Conservation (phyloP, 2,329 filamentous ascomycete genomes). For the Colletotrichum gigasporum region DNA sequence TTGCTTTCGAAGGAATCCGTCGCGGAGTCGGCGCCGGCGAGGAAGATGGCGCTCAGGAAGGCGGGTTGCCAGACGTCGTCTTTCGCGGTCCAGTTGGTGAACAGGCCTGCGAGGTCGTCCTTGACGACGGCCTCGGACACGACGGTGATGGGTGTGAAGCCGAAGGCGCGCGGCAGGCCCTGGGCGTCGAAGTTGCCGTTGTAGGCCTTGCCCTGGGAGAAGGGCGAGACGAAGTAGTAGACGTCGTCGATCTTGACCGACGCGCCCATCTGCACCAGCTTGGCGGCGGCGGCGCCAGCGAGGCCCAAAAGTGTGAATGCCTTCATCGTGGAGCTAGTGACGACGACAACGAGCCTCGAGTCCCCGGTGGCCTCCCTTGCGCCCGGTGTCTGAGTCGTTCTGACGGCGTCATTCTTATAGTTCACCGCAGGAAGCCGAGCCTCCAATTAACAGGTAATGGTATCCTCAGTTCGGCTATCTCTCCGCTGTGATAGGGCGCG, state of each 20-base stretch:
- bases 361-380: too few species aligned
- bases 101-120: conserved; percentile 35
- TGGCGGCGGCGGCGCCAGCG: conserved; percentile 29
- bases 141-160: conserved; percentile 46
- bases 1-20: conserved; percentile 25
- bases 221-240: conserved; percentile 46
- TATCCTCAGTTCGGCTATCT: not conserved
- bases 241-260: conserved; percentile 42
- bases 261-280: conserved; percentile 41
- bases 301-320: conserved; percentile 24
- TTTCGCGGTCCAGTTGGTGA: conserved; percentile 41
- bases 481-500: not conserved
- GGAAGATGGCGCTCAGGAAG: conserved; percentile 36
- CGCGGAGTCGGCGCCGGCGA: conserved; percentile 27
- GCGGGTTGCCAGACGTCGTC: conserved; percentile 41
- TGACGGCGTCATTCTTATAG: conserved; percentile 12
- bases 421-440: not conserved
- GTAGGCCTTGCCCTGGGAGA: conserved; percentile 38
- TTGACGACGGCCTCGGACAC: conserved; percentile 36
- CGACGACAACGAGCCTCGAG: not conserved
- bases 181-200: conserved; percentile 26
- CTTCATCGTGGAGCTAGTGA: conserved; percentile 27
- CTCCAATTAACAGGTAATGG: not conserved
- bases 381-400: too few species aligned
- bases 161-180: conserved; percentile 37